Conservation (phyloP, 2,329 filamentous ascomycete species). For the Penicillium sumatraense region DNA sequence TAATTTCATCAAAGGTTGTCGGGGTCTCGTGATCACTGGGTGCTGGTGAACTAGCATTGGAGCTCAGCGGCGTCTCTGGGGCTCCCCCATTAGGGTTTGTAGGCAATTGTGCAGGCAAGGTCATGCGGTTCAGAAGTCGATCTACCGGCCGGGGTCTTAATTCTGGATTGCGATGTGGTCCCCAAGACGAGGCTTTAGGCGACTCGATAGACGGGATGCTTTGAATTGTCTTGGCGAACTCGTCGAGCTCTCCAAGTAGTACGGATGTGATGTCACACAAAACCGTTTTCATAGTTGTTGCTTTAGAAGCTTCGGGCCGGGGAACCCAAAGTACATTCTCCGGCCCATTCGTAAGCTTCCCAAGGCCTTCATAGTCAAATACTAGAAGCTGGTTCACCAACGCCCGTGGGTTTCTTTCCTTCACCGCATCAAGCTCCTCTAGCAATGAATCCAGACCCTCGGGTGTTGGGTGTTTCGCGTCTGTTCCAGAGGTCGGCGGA, state of each 20-base stretch:
- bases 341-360: slow-evolving; percentile 59
- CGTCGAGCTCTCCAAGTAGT: slow-evolving; percentile 75
- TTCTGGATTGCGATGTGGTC: slow-evolving; percentile 56
- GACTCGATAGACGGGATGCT: slow-evolving; percentile 77
- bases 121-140: slow-evolving; percentile 72
- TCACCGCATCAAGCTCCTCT: slow-evolving; percentile 71
- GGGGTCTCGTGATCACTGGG: slow-evolving; percentile 48
- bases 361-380: slow-evolving; percentile 70
- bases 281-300: slow-evolving; percentile 79
- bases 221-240: slow-evolving; percentile 73
- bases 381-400: slow-evolving; percentile 78
- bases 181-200: slow-evolving; percentile 59
- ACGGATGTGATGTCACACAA: slow-evolving; percentile 79
- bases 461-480: slow-evolving; percentile 40
- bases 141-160: slow-evolving; percentile 54
- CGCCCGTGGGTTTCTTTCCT: slow-evolving; percentile 74
- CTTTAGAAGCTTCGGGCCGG: slow-evolving; percentile 67
- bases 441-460: slow-evolving; percentile 45
- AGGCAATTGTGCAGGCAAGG: slow-evolving; percentile 69
- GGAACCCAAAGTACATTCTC: slow-evolving; percentile 75
- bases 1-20: slow-evolving; percentile 61
- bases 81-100: slow-evolving; percentile 46
- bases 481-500: slow-evolving; percentile 34
- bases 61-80: slow-evolving; percentile 44
- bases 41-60: slow-evolving; percentile 40